These are phyloP conservation scores for Ophiostoma novo-ulmi DNA, from an alignment of 2,329 filamentous ascomycete genomes.

Conservation along the genomic window DNA sequence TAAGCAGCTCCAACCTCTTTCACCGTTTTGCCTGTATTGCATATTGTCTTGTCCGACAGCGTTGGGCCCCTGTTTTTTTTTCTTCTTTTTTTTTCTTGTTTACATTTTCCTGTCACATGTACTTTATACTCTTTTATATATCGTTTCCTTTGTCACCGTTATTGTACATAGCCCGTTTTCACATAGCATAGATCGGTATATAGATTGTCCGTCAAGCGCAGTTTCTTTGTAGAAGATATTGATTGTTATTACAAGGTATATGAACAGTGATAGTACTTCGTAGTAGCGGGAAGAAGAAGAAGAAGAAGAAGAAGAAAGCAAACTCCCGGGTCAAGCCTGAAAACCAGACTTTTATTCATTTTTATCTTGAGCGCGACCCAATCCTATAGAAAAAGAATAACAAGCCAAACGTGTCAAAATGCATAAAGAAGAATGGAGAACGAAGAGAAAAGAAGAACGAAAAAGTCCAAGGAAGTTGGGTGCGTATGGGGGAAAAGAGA, in stretches of 20 bases:
- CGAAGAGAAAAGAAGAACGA: background rate
- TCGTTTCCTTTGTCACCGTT: background rate
- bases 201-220: background rate
- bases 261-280: background rate
- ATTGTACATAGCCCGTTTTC: background rate
- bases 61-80: background rate
- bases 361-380: background rate
- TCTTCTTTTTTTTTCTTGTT: too few species aligned
- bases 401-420: background rate
- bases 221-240: background rate
- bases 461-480: background rate
- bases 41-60: background rate
- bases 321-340: slow-evolving; percentile 7
- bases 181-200: background rate
- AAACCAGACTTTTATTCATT: background rate
- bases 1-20: background rate
- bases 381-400: background rate
- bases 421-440: background rate
- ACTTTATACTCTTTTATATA: background rate
- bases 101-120: background rate
- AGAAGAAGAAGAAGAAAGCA: slow-evolving; percentile 2
- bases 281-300: background rate
- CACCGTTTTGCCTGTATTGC: background rate
- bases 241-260: background rate
- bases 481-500: background rate